Percentiles rank a stretch among this genome's conserved stretches.
phyloP scores from a whole-genome alignment of 495 filamentous ascomycete genomes.

The Letharia columbiana region DNA sequence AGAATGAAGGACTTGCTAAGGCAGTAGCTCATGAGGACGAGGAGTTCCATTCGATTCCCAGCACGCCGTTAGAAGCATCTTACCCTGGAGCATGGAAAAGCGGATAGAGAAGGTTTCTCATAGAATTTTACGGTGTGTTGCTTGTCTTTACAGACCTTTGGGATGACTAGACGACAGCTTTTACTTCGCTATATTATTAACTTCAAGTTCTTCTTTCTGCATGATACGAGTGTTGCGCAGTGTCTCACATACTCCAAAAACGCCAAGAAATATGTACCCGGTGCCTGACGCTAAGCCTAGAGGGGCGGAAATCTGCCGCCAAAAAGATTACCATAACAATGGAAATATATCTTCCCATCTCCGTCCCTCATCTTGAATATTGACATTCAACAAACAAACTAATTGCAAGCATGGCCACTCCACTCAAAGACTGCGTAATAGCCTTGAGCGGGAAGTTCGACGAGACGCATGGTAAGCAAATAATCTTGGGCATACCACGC shows the following conservation, averaged over 20 bases:
- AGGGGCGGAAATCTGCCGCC: neutral
- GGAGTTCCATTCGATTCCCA: slow-evolving; percentile 45
- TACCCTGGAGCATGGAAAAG: slow-evolving; percentile 12
- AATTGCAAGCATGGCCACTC: slow-evolving; percentile 26
- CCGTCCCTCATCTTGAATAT: neutral
- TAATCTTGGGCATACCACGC: slow-evolving; percentile 23
- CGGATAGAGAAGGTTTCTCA: slow-evolving; percentile 10
- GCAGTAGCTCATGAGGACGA: slow-evolving; percentile 29
- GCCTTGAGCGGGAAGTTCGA: slow-evolving; percentile 55
- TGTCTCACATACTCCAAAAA: neutral
- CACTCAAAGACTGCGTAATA: slow-evolving; percentile 42
- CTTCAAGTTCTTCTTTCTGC: neutral
- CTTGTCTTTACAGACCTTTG: neutral
- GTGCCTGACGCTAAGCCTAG: slow-evolving; percentile 2
- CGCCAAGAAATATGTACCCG: slow-evolving; percentile 1
- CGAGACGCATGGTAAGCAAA: slow-evolving; percentile 43
- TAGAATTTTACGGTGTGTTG: slow-evolving; percentile 2
- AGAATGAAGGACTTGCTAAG: slow-evolving; percentile 23
- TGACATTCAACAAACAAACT: neutral
- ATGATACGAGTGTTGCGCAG: neutral
- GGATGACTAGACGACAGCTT: slow-evolving; percentile 7
- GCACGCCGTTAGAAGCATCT: slow-evolving; percentile 40
- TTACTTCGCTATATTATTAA: neutral
- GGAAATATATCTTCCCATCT: neutral
- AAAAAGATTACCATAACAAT: neutral